A percentile compares a stretch with the other conserved stretches of the same genome.
phyloP scores from a whole-genome alignment of 139 green algal genomes.

The Chlorella sp. region DNA sequence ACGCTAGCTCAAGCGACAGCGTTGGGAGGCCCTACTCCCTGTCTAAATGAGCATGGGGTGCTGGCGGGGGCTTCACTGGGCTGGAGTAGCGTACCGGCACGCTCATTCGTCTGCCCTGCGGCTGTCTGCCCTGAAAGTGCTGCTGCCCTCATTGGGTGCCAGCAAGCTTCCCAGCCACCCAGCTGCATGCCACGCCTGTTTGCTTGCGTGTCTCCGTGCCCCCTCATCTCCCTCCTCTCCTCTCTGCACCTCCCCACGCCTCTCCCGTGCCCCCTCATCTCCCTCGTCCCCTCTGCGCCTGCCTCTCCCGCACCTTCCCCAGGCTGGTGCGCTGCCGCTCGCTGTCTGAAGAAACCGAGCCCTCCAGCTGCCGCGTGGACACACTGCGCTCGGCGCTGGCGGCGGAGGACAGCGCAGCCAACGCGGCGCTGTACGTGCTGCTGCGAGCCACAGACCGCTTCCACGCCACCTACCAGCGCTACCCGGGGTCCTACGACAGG shows the following conservation, averaged over 20 bases:
- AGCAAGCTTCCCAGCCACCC: no score
- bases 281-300: not conserved
- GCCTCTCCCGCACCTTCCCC: not conserved
- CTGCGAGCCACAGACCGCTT: constrained; percentile 84
- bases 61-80: not conserved
- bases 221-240: not conserved
- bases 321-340: constrained; percentile 70
- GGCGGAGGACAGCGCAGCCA: constrained; percentile 58
- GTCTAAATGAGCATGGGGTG: no score
- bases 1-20: no score
- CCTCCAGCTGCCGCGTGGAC: not conserved
- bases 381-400: constrained; percentile 50
- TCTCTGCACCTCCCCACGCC: not conserved
- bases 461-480: constrained; percentile 56
- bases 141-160: no score
- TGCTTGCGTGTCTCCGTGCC: not conserved
- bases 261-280: not conserved
- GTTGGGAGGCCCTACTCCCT: no score
- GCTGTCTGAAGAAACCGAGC: constrained; percentile 64
- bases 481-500: constrained; percentile 65
- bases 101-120: not conserved
- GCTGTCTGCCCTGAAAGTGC: no score
- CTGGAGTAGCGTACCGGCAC: not conserved
- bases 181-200: not conserved
- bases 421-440: constrained; percentile 83